Percentiles rank a stretch among this genome's conserved stretches.
phyloP scores from a whole-genome alignment of 1,139 yeast species.

The Yamadazyma triangularis region DNA sequence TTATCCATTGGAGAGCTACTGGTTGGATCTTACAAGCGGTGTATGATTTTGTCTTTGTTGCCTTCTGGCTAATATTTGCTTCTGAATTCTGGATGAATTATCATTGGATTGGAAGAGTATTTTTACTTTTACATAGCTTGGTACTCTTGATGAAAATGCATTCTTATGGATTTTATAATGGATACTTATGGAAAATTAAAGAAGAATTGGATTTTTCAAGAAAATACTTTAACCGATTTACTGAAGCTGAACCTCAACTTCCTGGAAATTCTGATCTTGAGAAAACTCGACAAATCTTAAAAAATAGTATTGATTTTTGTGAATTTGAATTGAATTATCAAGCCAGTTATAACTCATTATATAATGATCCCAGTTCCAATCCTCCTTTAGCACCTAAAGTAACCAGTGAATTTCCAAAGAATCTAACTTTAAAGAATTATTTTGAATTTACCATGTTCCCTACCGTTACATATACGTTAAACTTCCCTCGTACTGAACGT shows the following conservation, averaged over 20 bases:
- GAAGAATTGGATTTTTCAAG: constrained; percentile 54
- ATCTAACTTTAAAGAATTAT: constrained; percentile 62
- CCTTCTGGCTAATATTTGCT: constrained; percentile 50
- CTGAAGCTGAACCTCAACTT: constrained; percentile 7
- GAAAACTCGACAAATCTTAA: constrained; percentile 23
- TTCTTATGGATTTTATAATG: constrained; percentile 84
- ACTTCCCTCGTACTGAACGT: constrained; percentile 68
- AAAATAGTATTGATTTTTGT: constrained; percentile 56
- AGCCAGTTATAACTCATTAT: constrained; percentile 19
- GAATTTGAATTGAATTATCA: constrained; percentile 57
- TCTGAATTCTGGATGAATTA: constrained; percentile 40
- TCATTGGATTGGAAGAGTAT: constrained; percentile 89
- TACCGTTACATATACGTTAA: constrained; percentile 76
- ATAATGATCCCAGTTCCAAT: constrained; percentile 15
- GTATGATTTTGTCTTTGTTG: constrained; percentile 50
- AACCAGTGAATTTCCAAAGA: constrained; percentile 55
- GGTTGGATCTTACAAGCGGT: constrained; percentile 62
- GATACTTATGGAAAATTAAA: constrained; percentile 69
- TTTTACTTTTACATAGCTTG: constrained; percentile 70
- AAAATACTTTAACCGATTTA: constrained; percentile 21
- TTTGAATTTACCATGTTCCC: constrained; percentile 86
- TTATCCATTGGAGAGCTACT: constrained; percentile 49
- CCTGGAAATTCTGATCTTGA: constrained; percentile 22
- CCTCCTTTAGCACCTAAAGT: constrained; percentile 11
- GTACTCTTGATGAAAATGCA: constrained; percentile 92